Base-by-base conservation (phyloP, 1,284 basidiomycete genomes). In the Caloboletus firmus region DNA sequence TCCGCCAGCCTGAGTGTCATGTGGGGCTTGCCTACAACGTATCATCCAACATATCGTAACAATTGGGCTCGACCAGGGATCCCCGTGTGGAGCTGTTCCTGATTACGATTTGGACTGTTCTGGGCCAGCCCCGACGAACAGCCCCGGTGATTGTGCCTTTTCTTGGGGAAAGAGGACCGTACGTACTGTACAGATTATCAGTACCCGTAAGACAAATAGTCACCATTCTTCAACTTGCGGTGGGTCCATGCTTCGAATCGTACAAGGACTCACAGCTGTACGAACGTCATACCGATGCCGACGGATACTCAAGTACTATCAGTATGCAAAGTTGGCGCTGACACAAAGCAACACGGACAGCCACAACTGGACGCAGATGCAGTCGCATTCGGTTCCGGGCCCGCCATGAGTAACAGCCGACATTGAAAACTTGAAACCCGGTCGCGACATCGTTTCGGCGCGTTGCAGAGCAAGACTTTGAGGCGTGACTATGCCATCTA, bases 61-160 rank as follows among this genome's bases (percentile, higher is more conserved):
- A 28, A 9, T 5, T 20, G 31, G 44, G 10, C 52, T 37, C 4
- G 30, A 31, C 15, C n/a, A 45, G 20, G 55, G 32, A 3, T 17
- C n/a, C n/a, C n/a, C n/a, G n/a, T 30, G n/a, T 10, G 24, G 13
- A 17, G 18, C 35, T 18, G 51, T 59, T 5, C 55, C 34, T 39
- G 42, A 41, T 35, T 43, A 39, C 24, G n/a, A 37, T 31, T 17
- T 6, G 8, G 30, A 20, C 8, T 41, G 20, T 36, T 15, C 0
- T 31, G 20, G 6, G 36, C 28, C 15, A 20, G 35, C 35, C 4
- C 18, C 9, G 40, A 13, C 17, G 37, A 17, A 41, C 12, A 39
- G 32, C 31, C 41, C n/a, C 44, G 39, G 43, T n/a, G n/a, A n/a
- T n/a, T n/a, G n/a, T 52, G 6, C 49, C 56, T 54, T 42, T 46